Evolutionary conservation across 1,284 basidiomycete species (phyloP), one percentile per base, ranked within the genome.

Genomic region (Prillingera fragicola): DNA sequence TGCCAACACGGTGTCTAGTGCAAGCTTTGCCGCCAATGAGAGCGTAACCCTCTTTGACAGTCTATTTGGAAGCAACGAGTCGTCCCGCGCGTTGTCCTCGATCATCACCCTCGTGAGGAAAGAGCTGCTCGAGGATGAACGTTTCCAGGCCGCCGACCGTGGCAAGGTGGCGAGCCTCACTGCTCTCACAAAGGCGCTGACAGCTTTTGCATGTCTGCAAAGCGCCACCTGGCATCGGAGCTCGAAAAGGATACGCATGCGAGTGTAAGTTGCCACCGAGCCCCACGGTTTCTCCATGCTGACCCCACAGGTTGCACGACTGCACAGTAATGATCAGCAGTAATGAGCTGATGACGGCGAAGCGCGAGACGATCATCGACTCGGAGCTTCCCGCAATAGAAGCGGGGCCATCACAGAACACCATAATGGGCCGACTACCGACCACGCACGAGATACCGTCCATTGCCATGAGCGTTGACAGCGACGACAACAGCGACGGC

Each of bases 11-110:
- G 47, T 73, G 17, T 50, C 60, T 14, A 65, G 66, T 2, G 67
- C 65, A 2, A 69, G 69, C 46, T 48, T 60, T 8, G 72, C 72
- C 10, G 75, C 75, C 0, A 69, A 74, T 47, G 75, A 75, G 49
- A 73, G 71, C 2, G 75, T 78, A 15, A 64, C 70, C 8, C 61
- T 76, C 33, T 65, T 78, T 47, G 75, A 78, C 53, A 64, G 68
- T 21, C 60, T 78, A 36, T 76, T 78, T 55, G 76, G 76, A 1
- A 74, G 71, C 14, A 76, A 74, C 59, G 75, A 78, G 56, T 73
- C 73, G 1, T 73, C 71, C 4, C 60, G 76, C 19, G 73, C 74
- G 0, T 60, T 78, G 21, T 60, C 71, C 7, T 62, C 65, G 9
- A 75, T 78, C 55, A 76, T 78, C 54, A 63, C 68, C 1, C 65